Evolutionary conservation across 495 filamentous ascomycete genomes (phyloP).

Genomic region (Cercophora scortea): DNA sequence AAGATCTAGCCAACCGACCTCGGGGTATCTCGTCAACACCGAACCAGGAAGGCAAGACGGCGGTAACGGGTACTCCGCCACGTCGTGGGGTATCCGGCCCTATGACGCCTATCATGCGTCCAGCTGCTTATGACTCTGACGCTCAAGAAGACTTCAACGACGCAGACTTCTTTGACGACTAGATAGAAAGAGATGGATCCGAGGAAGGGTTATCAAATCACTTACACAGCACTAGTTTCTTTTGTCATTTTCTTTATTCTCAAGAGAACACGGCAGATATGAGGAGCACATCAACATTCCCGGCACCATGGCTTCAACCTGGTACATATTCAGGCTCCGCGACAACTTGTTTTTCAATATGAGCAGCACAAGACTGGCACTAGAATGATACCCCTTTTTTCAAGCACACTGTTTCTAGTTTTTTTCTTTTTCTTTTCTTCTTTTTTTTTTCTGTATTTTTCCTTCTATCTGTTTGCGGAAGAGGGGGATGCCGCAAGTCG

Average conservation of each 20-base stretch:
- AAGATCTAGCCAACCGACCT: conserved; percentile 39
- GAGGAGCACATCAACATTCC: conserved; percentile 1
- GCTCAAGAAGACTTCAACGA: conserved; percentile 54
- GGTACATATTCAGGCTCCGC: neutral
- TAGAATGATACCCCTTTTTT: conserved; percentile 23
- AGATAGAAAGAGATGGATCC: conserved; percentile 8
- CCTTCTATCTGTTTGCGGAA: too few relatives aligned
- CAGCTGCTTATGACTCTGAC: conserved; percentile 64
- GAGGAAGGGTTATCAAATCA: neutral
- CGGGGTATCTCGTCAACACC: conserved; percentile 12
- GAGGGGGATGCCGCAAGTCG: too few relatives aligned
- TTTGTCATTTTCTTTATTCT: conserved; percentile 3
- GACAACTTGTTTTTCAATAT: neutral
- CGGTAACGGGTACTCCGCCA: conserved; percentile 24
- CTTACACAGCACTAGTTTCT: neutral
- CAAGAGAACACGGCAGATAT: conserved; percentile 12
- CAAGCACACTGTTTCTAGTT: conserved; percentile 1
- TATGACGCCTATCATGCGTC: conserved; percentile 60
- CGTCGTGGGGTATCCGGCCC: conserved; percentile 32
- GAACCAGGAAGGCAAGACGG: conserved; percentile 28
- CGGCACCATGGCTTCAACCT: neutral
- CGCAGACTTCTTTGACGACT: conserved; percentile 49
- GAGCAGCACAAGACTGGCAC: conserved; percentile 2
- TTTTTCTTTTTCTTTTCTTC: conserved; percentile 1
- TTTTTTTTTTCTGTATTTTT: neutral